phyloP scores from a whole-genome alignment of 2,329 filamentous ascomycete genomes.

The Xylariaceae sp. region DNA sequence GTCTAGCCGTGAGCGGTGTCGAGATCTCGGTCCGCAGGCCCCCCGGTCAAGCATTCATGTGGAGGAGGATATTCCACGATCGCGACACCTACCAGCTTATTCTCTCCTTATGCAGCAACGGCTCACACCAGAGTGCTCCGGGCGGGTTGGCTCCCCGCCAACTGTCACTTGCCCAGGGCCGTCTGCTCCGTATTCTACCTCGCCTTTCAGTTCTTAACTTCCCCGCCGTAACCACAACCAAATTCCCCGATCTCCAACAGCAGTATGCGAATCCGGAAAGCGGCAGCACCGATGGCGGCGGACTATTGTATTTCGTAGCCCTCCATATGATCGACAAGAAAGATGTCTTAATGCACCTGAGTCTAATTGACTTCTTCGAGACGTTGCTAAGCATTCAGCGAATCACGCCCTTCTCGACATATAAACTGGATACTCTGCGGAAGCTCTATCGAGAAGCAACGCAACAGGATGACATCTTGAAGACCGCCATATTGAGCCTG shows the following conservation, averaged over 20 bases:
- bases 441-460: constrained; percentile 42
- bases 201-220: constrained; percentile 48
- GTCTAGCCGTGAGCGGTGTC: constrained; percentile 32
- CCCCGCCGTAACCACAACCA: constrained; percentile 36
- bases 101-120: constrained; percentile 36
- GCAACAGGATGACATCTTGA: constrained; percentile 38
- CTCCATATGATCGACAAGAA: constrained; percentile 48
- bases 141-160: constrained; percentile 35
- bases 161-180: constrained; percentile 49
- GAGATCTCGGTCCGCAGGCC: constrained; percentile 38
- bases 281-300: constrained; percentile 25
- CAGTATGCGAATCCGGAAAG: constrained; percentile 23
- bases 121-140: constrained; percentile 30
- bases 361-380: constrained; percentile 52
- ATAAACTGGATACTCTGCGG: constrained; percentile 37
- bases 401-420: constrained; percentile 36
- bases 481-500: constrained; percentile 38
- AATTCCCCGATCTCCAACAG: constrained; percentile 36
- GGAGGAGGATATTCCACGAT: constrained; percentile 49
- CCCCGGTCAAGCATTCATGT: constrained; percentile 50
- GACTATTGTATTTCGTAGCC: constrained; percentile 49
- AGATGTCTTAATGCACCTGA: constrained; percentile 49
- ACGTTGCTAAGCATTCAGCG: constrained; percentile 47
- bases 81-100: constrained; percentile 44
- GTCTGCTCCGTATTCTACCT: constrained; percentile 49